These are phyloP conservation scores for Haematococcus sp. DNA, from an alignment of 139 green algal genomes.

Conservation along the genomic window DNA sequence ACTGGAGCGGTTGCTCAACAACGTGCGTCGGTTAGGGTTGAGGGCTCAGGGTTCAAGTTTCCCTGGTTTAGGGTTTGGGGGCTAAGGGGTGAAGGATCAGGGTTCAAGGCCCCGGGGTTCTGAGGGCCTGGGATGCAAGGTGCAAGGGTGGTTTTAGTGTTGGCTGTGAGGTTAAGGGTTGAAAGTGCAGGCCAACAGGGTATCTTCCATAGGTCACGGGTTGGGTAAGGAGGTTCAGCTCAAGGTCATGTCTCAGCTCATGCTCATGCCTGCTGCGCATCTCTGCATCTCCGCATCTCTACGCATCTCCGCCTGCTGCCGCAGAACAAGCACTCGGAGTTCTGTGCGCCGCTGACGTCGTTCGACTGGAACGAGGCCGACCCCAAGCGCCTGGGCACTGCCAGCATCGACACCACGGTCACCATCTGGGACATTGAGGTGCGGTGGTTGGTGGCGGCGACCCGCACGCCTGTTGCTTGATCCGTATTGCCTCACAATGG, in stretches of 20 bases:
- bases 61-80: background rate
- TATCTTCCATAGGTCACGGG: no score
- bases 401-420: slow-evolving; percentile 94
- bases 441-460: background rate
- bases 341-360: slow-evolving; percentile 89
- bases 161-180: no score
- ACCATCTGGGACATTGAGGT: slow-evolving; percentile 97
- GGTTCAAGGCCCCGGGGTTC: no score
- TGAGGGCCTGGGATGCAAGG: no score
- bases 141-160: no score
- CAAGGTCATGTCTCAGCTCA: no score
- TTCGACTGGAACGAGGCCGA: slow-evolving; percentile 98
- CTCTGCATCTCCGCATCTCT: no score
- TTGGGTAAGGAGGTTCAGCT: no score
- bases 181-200: no score
- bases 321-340: slow-evolving; percentile 85
- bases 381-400: slow-evolving; percentile 82
- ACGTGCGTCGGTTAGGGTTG: slow-evolving; percentile 22
- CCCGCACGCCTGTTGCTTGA: background rate
- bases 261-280: no score
- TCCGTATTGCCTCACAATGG: no score
- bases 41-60: background rate
- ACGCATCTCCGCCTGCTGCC: background rate
- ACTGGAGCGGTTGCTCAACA: slow-evolving; percentile 74
- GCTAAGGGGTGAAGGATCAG: background rate